A percentile compares a stretch with the other conserved stretches of the same genome.
These are phyloP conservation scores for Globisporangium irregulare DNA, from an alignment of 352 stramenopile genomes.

Conservation along the genomic window DNA sequence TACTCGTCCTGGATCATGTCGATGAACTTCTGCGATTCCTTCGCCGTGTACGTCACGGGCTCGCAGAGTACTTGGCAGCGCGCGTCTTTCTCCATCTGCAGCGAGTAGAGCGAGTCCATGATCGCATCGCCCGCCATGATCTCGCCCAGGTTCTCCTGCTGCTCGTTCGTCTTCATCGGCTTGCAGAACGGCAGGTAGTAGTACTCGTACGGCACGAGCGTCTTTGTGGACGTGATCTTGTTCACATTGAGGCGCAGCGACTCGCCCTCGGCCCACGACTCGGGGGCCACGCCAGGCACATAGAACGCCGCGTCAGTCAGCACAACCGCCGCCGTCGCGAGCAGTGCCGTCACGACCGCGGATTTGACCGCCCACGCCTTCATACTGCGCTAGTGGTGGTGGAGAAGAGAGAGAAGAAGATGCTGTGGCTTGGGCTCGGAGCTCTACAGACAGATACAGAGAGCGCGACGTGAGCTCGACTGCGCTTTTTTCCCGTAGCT, in stretches of 20 bases:
- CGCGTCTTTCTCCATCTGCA: slow-evolving; percentile 89
- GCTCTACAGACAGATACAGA: neutral
- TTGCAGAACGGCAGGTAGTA: slow-evolving; percentile 97
- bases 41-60: slow-evolving; percentile 75
- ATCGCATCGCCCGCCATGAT: slow-evolving; percentile 91
- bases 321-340: neutral
- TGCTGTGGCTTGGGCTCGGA: neutral
- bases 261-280: slow-evolving; percentile 82
- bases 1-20: slow-evolving; percentile 95
- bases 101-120: slow-evolving; percentile 88
- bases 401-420: neutral
- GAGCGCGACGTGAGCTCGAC: neutral
- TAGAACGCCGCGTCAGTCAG: slow-evolving; percentile 68
- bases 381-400: slow-evolving; percentile 4
- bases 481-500: neutral
- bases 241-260: slow-evolving; percentile 95
- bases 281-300: slow-evolving; percentile 79
- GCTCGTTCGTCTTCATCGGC: slow-evolving; percentile 72
- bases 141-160: slow-evolving; percentile 91
- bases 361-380: slow-evolving; percentile 10
- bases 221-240: slow-evolving; percentile 98
- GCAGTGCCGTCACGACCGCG: slow-evolving; percentile 21
- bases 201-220: slow-evolving; percentile 98
- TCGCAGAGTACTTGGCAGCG: slow-evolving; percentile 90
- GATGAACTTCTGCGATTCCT: slow-evolving; percentile 83